These are phyloP conservation scores for Apiospora rasikravindrae DNA, from an alignment of 2,329 filamentous ascomycete species.

Conservation along the genomic window DNA sequence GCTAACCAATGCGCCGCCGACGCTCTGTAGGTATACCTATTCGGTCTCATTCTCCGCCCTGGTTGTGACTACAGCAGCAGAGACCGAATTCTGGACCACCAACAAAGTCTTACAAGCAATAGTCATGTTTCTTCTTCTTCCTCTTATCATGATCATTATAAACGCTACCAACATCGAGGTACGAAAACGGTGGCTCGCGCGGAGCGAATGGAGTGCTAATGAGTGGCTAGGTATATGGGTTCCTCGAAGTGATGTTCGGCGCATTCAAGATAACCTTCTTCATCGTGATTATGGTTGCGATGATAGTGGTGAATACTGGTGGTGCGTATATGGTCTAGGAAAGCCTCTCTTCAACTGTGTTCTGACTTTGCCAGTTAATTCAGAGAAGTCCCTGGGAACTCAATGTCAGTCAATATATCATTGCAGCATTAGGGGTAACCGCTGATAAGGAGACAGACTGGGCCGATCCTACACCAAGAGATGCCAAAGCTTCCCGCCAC, in stretches of 20 bases:
- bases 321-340: not conserved
- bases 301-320: constrained; percentile 30
- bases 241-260: constrained; percentile 35
- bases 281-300: constrained; percentile 29
- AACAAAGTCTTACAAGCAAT: not conserved
- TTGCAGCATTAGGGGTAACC: not conserved
- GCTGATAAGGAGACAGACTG: constrained; percentile 25
- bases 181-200: constrained; percentile 9
- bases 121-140: not conserved
- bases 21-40: constrained; percentile 35
- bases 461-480: constrained; percentile 26
- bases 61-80: constrained; percentile 1
- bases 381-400: not conserved
- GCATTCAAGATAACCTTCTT: constrained; percentile 35
- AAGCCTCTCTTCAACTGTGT: not conserved
- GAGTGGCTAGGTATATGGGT: constrained; percentile 33
- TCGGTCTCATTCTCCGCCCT: constrained; percentile 33
- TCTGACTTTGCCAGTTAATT: not conserved
- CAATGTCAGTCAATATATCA: not conserved
- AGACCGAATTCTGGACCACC: not conserved
- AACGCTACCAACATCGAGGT: constrained; percentile 29
- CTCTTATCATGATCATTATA: not conserved
- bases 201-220: not conserved
- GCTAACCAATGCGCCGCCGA: constrained; percentile 5
- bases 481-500: constrained; percentile 28